Evolutionary conservation across 352 stramenopile species (phyloP).

Genomic region (Pythium dissotocum): DNA sequence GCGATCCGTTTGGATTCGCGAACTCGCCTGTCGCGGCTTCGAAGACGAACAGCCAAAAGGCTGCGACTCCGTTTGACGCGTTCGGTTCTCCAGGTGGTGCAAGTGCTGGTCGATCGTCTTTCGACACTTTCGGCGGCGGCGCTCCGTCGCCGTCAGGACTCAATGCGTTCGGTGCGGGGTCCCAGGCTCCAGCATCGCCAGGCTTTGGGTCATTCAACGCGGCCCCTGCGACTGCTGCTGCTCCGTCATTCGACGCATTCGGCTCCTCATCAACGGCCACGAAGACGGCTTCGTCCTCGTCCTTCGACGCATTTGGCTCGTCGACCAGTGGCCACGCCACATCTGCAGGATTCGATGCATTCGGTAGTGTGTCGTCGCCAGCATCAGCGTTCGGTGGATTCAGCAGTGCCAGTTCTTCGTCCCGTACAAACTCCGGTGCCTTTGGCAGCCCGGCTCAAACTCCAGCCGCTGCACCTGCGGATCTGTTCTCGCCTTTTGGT

Average conservation of each 20-base stretch:
- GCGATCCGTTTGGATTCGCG: slow-evolving; percentile 63
- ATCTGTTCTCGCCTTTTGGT: slow-evolving; percentile 48
- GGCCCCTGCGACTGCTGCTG: slow-evolving; percentile 26
- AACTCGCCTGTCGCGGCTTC: slow-evolving; percentile 18
- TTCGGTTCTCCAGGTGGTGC: slow-evolving; percentile 29
- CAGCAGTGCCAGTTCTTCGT: slow-evolving; percentile 12
- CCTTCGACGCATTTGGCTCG: slow-evolving; percentile 33
- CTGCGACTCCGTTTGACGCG: slow-evolving; percentile 28
- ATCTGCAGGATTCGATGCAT: slow-evolving; percentile 15
- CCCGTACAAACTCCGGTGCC: slow-evolving; percentile 23
- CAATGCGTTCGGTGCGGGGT: slow-evolving; percentile 17
- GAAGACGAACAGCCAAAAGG: slow-evolving; percentile 23
- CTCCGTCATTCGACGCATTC: slow-evolving; percentile 23
- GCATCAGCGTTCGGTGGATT: slow-evolving; percentile 18
- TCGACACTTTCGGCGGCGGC: slow-evolving; percentile 41
- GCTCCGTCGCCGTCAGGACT: slow-evolving; percentile 15
- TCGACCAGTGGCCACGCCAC: slow-evolving; percentile 3
- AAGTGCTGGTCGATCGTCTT: slow-evolving; percentile 29
- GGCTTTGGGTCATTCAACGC: slow-evolving; percentile 45
- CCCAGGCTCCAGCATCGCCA: slow-evolving; percentile 6
- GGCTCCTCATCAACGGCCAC: slow-evolving; percentile 4
- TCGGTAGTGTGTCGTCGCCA: slow-evolving; percentile 16
- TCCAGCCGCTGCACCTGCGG: slow-evolving; percentile 20
- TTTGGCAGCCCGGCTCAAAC: slow-evolving; percentile 8
- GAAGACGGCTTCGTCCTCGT: slow-evolving; percentile 21